Percentiles rank a stretch among this genome's conserved stretches.
Evolutionary conservation across 768 basidiomycete species (phyloP).

Genomic region (Russula griseocarnosa): DNA sequence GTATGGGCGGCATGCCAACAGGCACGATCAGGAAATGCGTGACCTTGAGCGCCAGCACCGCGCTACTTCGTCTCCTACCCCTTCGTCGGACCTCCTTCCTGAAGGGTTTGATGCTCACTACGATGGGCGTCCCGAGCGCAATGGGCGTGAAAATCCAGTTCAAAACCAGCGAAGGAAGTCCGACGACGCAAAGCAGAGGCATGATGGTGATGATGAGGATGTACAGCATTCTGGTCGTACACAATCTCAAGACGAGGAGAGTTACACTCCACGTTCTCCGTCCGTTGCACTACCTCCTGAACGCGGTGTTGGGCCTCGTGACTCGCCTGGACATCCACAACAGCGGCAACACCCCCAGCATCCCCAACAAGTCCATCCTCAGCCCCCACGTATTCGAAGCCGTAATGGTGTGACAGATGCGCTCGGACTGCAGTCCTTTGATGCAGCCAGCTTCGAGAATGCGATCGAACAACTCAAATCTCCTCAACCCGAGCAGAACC

Average conservation of each 20-base stretch:
- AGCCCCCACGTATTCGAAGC: constrained; percentile 23
- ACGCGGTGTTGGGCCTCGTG: constrained; percentile 8
- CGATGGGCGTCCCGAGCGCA: constrained; percentile 23
- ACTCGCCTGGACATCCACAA: constrained; percentile 8
- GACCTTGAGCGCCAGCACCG: constrained; percentile 21
- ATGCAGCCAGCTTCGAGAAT: constrained; percentile 20
- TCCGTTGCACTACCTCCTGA: constrained; percentile 23
- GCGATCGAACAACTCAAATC: constrained; percentile 25
- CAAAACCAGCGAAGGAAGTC: constrained; percentile 9
- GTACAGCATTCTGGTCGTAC: constrained; percentile 18
- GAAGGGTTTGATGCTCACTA: constrained; percentile 25
- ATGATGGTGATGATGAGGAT: constrained; percentile 15
- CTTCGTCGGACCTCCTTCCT: constrained; percentile 29
- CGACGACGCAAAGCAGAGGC: constrained; percentile 8
- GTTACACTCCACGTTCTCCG: constrained; percentile 28
- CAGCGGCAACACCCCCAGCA: constrained; percentile 15
- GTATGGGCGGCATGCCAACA: constrained; percentile 18
- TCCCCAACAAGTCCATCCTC: constrained; percentile 10
- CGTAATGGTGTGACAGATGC: constrained; percentile 27
- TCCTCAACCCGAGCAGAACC: constrained; percentile 11
- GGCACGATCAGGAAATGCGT: constrained; percentile 23
- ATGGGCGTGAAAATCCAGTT: constrained; percentile 3
- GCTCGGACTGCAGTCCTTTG: constrained; percentile 26
- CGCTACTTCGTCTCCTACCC: constrained; percentile 22
- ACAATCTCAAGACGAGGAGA: constrained; percentile 28